Conservation (phyloP, 1,139 yeast genomes). For the Groenewaldozyma sp. region DNA sequence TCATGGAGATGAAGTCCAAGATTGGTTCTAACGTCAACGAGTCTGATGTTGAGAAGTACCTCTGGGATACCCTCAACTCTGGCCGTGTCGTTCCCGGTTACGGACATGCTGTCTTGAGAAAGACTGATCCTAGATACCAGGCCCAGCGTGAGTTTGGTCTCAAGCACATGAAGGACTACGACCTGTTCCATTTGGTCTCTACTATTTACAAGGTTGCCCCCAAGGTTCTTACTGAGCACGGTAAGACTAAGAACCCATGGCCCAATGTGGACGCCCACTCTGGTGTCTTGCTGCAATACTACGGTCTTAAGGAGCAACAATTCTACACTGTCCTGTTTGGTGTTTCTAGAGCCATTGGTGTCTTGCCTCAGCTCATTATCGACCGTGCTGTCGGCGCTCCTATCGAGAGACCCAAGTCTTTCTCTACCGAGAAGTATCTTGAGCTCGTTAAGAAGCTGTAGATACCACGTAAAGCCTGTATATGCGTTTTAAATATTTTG, state of each 20-base stretch:
- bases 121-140: slow-evolving; percentile 96
- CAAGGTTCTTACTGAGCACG: slow-evolving; percentile 44
- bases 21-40: slow-evolving; percentile 67
- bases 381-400: slow-evolving; percentile 53
- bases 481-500: no score
- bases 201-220: slow-evolving; percentile 47
- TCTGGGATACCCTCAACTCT: slow-evolving; percentile 86
- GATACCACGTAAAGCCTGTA: no score
- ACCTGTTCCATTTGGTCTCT: slow-evolving; percentile 86
- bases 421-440: slow-evolving; percentile 38
- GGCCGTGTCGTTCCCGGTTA: slow-evolving; percentile 98
- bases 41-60: slow-evolving; percentile 79
- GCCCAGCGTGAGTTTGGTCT: slow-evolving; percentile 98
- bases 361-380: slow-evolving; percentile 49
- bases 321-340: slow-evolving; percentile 55
- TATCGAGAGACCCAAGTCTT: slow-evolving; percentile 53
- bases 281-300: slow-evolving; percentile 49
- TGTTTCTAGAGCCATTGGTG: slow-evolving; percentile 50
- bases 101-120: slow-evolving; percentile 95
- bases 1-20: slow-evolving; percentile 73
- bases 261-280: slow-evolving; percentile 56
- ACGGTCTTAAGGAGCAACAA: slow-evolving; percentile 46
- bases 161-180: slow-evolving; percentile 96
- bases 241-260: slow-evolving; percentile 56
- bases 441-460: slow-evolving; percentile 27